These are phyloP conservation scores for Dryas integrifolia DNA, from an alignment of 331 rosid species.

Conservation along the genomic window DNA sequence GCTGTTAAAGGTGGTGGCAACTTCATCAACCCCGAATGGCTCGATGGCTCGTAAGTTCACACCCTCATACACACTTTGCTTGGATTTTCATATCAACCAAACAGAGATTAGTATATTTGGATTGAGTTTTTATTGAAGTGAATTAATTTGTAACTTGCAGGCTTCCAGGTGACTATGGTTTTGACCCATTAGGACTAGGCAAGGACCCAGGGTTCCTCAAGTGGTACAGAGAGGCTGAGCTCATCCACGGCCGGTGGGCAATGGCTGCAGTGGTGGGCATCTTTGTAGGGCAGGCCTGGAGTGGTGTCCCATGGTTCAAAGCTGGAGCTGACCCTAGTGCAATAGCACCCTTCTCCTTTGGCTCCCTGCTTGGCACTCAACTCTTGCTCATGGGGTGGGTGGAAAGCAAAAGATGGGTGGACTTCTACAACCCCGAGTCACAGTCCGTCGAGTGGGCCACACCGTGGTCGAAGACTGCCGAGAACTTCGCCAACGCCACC, in stretches of 20 bases:
- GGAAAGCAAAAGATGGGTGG: constrained; percentile 97
- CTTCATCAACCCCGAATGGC: constrained; percentile 90
- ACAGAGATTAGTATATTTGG: too few species aligned
- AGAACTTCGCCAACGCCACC: constrained; percentile 77
- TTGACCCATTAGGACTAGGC: constrained; percentile 93
- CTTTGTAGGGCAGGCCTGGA: constrained; percentile 96
- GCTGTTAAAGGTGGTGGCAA: constrained; percentile 71
- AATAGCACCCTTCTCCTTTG: constrained; percentile 96
- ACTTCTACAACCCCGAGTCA: constrained; percentile 93
- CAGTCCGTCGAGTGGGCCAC: constrained; percentile 98
- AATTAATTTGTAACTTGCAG: constrained; percentile 29
- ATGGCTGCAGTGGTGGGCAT: constrained; percentile 92
- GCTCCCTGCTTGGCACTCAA: constrained; percentile 84
- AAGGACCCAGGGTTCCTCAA: constrained; percentile 88
- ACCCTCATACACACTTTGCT: too few species aligned
- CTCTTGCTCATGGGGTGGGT: constrained; percentile 98
- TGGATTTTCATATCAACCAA: neutral
- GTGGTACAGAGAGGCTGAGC: constrained; percentile 99
- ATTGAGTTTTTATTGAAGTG: too few species aligned
- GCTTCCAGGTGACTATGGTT: constrained; percentile 94
- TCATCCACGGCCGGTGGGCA: constrained; percentile 98
- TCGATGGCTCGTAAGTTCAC: constrained; percentile 91
- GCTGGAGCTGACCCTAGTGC: constrained; percentile 94
- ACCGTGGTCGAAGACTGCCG: constrained; percentile 91
- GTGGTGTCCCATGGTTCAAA: constrained; percentile 96